Evolutionary conservation across 345 rosid species (phyloP).

Genomic region (Rubroshorea leprosula): DNA sequence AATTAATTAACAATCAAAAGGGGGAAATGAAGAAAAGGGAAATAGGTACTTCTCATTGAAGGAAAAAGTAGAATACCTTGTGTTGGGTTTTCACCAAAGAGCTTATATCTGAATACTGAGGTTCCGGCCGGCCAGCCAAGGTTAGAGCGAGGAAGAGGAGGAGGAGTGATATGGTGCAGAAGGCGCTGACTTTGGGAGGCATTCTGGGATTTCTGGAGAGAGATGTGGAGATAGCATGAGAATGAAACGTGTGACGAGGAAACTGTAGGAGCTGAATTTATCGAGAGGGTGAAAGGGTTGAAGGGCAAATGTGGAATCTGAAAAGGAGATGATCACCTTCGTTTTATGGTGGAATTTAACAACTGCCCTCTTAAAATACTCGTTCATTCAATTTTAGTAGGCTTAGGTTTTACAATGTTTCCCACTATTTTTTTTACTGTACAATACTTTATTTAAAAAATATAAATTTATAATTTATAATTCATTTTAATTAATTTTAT

Average conservation of each 20-base stretch:
- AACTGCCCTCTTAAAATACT: background rate
- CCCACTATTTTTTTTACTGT: too few relatives aligned
- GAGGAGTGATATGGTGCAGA: conserved; percentile 17
- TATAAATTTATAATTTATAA: too few relatives aligned
- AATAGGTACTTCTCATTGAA: background rate
- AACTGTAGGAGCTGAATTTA: conserved; percentile 11
- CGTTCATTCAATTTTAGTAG: background rate
- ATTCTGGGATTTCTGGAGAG: conserved; percentile 7
- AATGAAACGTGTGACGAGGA: background rate
- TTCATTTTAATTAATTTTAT: too few relatives aligned
- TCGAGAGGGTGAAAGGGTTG: background rate
- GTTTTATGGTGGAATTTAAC: background rate
- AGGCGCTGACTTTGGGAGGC: conserved; percentile 20
- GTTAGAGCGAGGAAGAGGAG: conserved; percentile 12
- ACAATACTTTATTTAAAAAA: too few relatives aligned
- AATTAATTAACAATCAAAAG: background rate
- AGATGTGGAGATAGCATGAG: background rate
- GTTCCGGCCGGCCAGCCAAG: conserved; percentile 17
- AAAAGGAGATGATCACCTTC: background rate
- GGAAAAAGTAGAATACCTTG: conserved; percentile 8
- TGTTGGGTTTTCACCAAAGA: conserved; percentile 1
- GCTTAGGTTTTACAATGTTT: background rate
- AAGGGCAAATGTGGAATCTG: conserved; percentile 12
- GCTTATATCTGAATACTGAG: background rate
- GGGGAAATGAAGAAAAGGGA: background rate